These are phyloP conservation scores for Saccharomycopsis sp. DNA, from an alignment of 805 yeast species.

Conservation along the genomic window DNA sequence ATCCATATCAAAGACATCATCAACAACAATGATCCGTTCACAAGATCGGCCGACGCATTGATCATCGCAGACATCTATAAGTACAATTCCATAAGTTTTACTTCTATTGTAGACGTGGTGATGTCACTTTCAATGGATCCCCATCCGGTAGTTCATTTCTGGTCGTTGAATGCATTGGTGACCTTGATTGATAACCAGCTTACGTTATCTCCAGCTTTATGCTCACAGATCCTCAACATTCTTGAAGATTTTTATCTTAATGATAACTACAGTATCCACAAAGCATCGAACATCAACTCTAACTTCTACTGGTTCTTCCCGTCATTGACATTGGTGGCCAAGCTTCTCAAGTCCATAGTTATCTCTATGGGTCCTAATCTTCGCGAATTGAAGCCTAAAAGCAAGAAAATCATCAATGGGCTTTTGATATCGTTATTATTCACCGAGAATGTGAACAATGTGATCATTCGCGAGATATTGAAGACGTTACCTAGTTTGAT, in stretches of 20 bases:
- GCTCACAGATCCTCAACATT: constrained; percentile 37
- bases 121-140: constrained; percentile 66
- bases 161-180: constrained; percentile 57
- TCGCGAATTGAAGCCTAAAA: constrained; percentile 27
- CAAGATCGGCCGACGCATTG: constrained; percentile 52
- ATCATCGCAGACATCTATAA: constrained; percentile 43
- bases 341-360: constrained; percentile 39
- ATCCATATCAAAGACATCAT: constrained; percentile 60
- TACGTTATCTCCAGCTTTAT: constrained; percentile 37
- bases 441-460: constrained; percentile 27
- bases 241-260: constrained; percentile 33
- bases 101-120: constrained; percentile 48
- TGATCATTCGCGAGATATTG: constrained; percentile 32
- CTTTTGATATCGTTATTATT: constrained; percentile 31
- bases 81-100: constrained; percentile 35
- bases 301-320: constrained; percentile 44
- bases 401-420: constrained; percentile 32
- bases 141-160: constrained; percentile 75
- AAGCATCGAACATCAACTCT: constrained; percentile 38
- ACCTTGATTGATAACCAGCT: constrained; percentile 51
- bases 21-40: constrained; percentile 54
- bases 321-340: constrained; percentile 38
- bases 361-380: constrained; percentile 55
- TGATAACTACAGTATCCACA: constrained; percentile 46
- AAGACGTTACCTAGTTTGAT: constrained; percentile 40